Evolutionary conservation across 2,329 filamentous ascomycete species (phyloP), one percentile per base, ranked within the genome.

Genomic region (Arthrobotrys pseudoclavata): DNA sequence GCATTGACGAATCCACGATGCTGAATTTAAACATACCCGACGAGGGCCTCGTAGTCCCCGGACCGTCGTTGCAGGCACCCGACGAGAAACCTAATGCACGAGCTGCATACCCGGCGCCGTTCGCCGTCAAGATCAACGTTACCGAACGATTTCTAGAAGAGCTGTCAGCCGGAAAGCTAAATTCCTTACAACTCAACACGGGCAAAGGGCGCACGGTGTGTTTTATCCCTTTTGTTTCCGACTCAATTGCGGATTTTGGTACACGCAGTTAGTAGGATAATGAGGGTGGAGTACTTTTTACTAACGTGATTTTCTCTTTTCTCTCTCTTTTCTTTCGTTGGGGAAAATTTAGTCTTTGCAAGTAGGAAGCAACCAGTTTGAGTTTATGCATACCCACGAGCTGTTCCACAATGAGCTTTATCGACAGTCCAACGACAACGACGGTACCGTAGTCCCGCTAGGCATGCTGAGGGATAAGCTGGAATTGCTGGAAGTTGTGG

Each of bases 181-280:
- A 70, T 29, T 66, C 67, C 24, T 52, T 77, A 62, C 60, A 67
- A 68, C 74, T 77, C 67, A 60, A 77, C 67, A 77, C 74, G 22
- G 74, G 74, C 37, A 77, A 77, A 70, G 74, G 74, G 62, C 74
- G 67, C 60, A 77, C 61, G 74, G 74, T 77, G 74, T 77, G 74
- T 77, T 71, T 71, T 77, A 48, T 42, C 26, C 57, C 74, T 71
- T 53, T 71, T 60, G 57, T 71, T 71, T 71, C 67, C 67, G 52
- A 67, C 66, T 57, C 74, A 71, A 77, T 77, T 71, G 74, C 67
- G 62, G 66, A 47, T 66, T 60, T 53, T 52, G 45, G 9, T 31
- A 63, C 12, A 31, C 74, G 74, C 67, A 68, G 45, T 71, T 71
- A 62, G 42, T 10, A 62, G 67, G 67, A 71, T 34, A 68, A 71